A percentile compares a stretch with the other conserved stretches of the same genome.
Conservation (phyloP, 2,329 filamentous ascomycete species). For the Arthrobotrys sinensis region DNA sequence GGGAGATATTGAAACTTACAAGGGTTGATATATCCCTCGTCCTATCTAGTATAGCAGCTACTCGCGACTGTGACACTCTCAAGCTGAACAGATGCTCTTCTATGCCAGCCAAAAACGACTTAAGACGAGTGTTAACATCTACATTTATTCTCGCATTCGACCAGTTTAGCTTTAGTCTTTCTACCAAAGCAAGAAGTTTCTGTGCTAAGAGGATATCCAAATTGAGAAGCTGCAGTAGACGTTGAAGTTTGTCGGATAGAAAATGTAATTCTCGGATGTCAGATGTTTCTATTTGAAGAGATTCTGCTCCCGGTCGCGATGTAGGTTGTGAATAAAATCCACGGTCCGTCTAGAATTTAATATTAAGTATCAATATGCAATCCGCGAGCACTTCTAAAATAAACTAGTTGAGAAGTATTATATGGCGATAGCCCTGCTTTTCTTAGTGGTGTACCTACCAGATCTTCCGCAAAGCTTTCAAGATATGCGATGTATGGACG, state of each 20-base stretch:
- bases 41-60: constrained; percentile 22
- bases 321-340: constrained; percentile 38
- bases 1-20: background rate
- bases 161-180: constrained; percentile 17
- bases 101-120: constrained; percentile 1
- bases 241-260: constrained; percentile 22
- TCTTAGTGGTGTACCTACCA: background rate
- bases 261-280: constrained; percentile 36
- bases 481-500: constrained; percentile 25
- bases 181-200: constrained; percentile 6
- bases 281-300: constrained; percentile 31
- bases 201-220: constrained; percentile 25
- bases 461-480: constrained; percentile 26
- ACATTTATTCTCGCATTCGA: background rate
- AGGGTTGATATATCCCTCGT: constrained; percentile 25
- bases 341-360: constrained; percentile 15
- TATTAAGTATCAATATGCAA: no score
- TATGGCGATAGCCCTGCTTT: no score
- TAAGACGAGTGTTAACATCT: background rate
- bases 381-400: no score
- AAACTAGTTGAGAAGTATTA: no score
- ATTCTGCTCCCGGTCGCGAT: constrained; percentile 6
- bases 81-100: constrained; percentile 16
- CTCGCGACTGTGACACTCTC: constrained; percentile 17
- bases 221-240: constrained; percentile 18